Percentiles rank a stretch among this genome's conserved stretches.
Evolutionary conservation across 1,284 basidiomycete species (phyloP).

Genomic region (Malassezia sp.): DNA sequence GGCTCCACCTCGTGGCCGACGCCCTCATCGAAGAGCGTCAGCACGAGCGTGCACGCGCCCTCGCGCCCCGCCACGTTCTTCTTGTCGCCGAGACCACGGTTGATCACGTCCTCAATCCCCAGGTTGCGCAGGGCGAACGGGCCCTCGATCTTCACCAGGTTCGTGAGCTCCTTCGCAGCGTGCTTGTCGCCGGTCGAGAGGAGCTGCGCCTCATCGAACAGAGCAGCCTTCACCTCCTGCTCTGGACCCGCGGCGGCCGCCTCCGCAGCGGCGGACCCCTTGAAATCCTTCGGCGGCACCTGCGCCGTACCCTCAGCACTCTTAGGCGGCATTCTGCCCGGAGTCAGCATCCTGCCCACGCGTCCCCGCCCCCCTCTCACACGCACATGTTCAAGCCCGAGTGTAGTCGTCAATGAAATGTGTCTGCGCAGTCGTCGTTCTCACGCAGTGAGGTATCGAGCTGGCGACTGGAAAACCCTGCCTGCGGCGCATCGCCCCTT

Average conservation of each 20-base stretch:
- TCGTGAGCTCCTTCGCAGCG: conserved; percentile 48
- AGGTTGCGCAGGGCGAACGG: conserved; percentile 65
- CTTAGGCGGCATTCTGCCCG: conserved; percentile 9
- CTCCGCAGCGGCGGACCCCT: conserved; percentile 37
- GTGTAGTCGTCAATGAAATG: too few relatives aligned
- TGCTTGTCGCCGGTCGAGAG: conserved; percentile 47
- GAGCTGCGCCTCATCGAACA: conserved; percentile 47
- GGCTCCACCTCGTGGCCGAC: conserved; percentile 79
- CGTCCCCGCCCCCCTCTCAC: too few relatives aligned
- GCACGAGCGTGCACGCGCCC: conserved; percentile 57
- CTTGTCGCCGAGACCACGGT: conserved; percentile 60
- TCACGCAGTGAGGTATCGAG: neutral
- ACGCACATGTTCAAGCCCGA: too few relatives aligned
- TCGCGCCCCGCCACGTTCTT: conserved; percentile 64
- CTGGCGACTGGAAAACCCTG: conserved; percentile 3
- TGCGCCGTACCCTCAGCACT: conserved; percentile 37
- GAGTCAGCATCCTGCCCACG: too few relatives aligned
- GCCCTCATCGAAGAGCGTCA: conserved; percentile 61
- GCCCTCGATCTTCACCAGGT: conserved; percentile 57
- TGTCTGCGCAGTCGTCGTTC: too few relatives aligned
- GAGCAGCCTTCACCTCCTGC: conserved; percentile 46
- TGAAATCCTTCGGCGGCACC: conserved; percentile 38
- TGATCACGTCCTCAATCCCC: conserved; percentile 65
- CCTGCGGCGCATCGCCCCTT: conserved; percentile 4
- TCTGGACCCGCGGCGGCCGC: conserved; percentile 40